Evolutionary conservation across 2,329 filamentous ascomycete species (phyloP).

Genomic region (Fonsecaea monophora): DNA sequence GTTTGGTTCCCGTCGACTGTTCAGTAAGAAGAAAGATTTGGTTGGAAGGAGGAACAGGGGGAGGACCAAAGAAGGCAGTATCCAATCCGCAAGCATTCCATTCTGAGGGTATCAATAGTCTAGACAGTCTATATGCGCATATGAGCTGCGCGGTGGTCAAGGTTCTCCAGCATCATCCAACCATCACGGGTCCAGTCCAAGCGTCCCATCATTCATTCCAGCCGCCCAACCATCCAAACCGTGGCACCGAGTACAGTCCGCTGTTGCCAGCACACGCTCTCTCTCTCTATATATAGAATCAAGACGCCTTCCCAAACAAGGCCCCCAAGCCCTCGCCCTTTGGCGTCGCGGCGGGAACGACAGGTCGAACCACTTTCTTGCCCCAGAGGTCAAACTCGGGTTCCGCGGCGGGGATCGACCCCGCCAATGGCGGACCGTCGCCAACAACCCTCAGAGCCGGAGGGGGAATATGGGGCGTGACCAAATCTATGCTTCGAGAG

Average conservation of each 20-base stretch:
- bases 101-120: constrained; percentile 3
- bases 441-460: constrained; percentile 5
- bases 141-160: neutral
- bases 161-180: neutral
- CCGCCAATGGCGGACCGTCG: constrained; percentile 8
- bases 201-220: neutral
- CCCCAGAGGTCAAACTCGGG: constrained; percentile 32
- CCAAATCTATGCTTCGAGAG: constrained; percentile 47
- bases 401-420: constrained; percentile 13
- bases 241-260: neutral
- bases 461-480: constrained; percentile 48
- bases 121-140: neutral
- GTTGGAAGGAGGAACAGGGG: neutral
- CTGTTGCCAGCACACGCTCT: neutral
- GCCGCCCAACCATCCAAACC: neutral
- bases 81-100: neutral
- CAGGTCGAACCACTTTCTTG: constrained; percentile 26
- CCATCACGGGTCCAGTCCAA: no score
- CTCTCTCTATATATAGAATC: neutral
- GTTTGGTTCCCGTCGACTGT: no score
- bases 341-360: constrained; percentile 22
- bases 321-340: constrained; percentile 32
- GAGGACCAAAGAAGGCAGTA: neutral
- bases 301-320: constrained; percentile 26
- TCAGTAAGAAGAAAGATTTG: neutral